Conservation (phyloP, 2,329 filamentous ascomycete species). For the Didymella pinodella region DNA sequence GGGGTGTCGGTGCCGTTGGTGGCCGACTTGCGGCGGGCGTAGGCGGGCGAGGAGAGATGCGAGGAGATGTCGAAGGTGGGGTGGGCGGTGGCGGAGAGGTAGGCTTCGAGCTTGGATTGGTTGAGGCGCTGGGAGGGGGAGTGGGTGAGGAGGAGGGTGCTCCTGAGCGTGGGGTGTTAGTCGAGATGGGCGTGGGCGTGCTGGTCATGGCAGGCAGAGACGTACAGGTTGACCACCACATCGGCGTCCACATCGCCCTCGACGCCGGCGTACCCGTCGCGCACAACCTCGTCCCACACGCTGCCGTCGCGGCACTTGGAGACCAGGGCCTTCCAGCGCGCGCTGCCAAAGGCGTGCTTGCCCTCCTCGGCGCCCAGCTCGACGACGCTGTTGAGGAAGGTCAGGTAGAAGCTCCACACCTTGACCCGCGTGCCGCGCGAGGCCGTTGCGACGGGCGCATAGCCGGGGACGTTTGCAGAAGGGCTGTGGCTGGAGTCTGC, state of each 20-base stretch:
- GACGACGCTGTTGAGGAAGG: conserved; percentile 87
- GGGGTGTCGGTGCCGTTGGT: conserved; percentile 75
- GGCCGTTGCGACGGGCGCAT: conserved; percentile 79
- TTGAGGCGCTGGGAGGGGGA: conserved; percentile 83
- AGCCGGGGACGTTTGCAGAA: conserved; percentile 29
- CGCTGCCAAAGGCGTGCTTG: conserved; percentile 83
- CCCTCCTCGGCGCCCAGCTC: conserved; percentile 91
- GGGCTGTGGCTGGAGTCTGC: conserved; percentile 23
- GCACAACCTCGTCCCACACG: conserved; percentile 93
- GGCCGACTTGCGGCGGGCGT: conserved; percentile 52
- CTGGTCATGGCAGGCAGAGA: too few species aligned
- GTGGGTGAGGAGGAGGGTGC: conserved; percentile 86
- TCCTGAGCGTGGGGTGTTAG: background rate
- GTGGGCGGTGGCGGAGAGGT: conserved; percentile 78
- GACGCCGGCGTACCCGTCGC: conserved; percentile 83
- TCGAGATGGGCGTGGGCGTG: too few species aligned
- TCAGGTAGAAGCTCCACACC: conserved; percentile 96
- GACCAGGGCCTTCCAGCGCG: conserved; percentile 84
- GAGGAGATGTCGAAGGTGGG: conserved; percentile 76
- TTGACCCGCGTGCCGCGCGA: conserved; percentile 87
- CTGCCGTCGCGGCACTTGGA: conserved; percentile 85
- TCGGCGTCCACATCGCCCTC: conserved; percentile 94
- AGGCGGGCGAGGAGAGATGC: conserved; percentile 62
- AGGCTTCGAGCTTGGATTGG: conserved; percentile 86
- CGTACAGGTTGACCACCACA: conserved; percentile 91